Conservation (phyloP, 108 stramenopile species). For the Cyclotella baltica region DNA sequence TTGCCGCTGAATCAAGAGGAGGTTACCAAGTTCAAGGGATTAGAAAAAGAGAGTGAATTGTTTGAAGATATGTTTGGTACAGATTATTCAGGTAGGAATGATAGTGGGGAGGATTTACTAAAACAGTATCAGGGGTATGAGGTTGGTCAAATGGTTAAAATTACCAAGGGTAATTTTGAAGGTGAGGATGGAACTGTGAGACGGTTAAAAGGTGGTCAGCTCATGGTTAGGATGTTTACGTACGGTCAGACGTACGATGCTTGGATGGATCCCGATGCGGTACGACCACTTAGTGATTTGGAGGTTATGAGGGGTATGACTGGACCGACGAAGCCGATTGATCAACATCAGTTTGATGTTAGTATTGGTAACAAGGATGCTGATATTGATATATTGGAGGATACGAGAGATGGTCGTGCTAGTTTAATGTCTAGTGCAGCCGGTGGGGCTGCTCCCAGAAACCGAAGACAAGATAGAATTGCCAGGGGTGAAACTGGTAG, state of each 20-base stretch:
- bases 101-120: constrained; percentile 63
- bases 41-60: constrained; percentile 70
- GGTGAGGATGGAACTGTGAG: constrained; percentile 81
- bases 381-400: constrained; percentile 14
- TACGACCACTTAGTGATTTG: constrained; percentile 67
- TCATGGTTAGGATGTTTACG: constrained; percentile 77
- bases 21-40: constrained; percentile 80
- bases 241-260: constrained; percentile 81
- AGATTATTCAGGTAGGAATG: constrained; percentile 50
- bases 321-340: constrained; percentile 72
- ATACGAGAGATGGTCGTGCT: constrained; percentile 17
- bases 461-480: constrained; percentile 76
- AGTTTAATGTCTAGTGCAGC: constrained; percentile 51
- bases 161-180: constrained; percentile 64
- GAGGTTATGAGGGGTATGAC: constrained; percentile 73
- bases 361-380: constrained; percentile 55
- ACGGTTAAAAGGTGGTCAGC: constrained; percentile 77
- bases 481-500: constrained; percentile 57
- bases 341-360: constrained; percentile 65
- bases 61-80: constrained; percentile 60
- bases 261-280: constrained; percentile 81
- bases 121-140: constrained; percentile 68
- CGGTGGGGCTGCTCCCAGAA: constrained; percentile 53
- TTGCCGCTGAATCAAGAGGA: constrained; percentile 74
- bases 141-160: constrained; percentile 85